Evolutionary conservation across 1,284 basidiomycete genomes (phyloP), one percentile per base, ranked within the genome.

Genomic region (Marasmius tenuissimus): DNA sequence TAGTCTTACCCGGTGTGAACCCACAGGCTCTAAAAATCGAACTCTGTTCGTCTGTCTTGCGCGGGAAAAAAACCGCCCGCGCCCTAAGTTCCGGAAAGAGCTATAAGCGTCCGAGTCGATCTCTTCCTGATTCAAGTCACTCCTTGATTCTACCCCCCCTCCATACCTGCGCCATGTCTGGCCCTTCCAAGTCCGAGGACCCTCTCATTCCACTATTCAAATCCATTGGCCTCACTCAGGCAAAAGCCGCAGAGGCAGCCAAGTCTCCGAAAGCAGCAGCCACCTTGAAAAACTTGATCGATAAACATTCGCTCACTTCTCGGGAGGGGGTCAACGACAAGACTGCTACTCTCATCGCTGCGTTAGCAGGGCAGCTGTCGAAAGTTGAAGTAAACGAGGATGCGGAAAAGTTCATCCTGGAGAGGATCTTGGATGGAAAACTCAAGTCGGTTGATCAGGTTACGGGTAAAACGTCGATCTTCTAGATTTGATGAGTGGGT

Each of bases 401-500:
- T n/a, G 85, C 87, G 72, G 83, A 86, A 68, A 81, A 78, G 59
- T 96, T 90, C 72, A 76, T 92, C 18, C 82, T 95, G 45, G 75
- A 80, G 37, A 87, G 84, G 63, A 89, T 98, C 67, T 72, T 89
- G 27, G 84, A 88, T 62, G 89, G 85, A 22, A 85, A 86, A 67
- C 74, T 99, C 63, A 93, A 91, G 78, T 87, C 85, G 45, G 84
- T 87, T 6, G 97, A 98, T 72, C 96, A 98, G 79, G 87, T 97
- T 40, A 83, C 86, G 60, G 95, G 94, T 94, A 69, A 58, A 52
- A 42, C 22, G 8, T 20, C 59, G 56, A 55, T 37, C 54, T 35
- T 61, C 16, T 47, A 39, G 55, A 45, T 59, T 62, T 60, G n/a
- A 12, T 9, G 47, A 4, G 16, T 33, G 47, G 12, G n/a, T 35